phyloP scores from a whole-genome alignment of 1,139 yeast species.

The Lodderomyces elongisporus region DNA sequence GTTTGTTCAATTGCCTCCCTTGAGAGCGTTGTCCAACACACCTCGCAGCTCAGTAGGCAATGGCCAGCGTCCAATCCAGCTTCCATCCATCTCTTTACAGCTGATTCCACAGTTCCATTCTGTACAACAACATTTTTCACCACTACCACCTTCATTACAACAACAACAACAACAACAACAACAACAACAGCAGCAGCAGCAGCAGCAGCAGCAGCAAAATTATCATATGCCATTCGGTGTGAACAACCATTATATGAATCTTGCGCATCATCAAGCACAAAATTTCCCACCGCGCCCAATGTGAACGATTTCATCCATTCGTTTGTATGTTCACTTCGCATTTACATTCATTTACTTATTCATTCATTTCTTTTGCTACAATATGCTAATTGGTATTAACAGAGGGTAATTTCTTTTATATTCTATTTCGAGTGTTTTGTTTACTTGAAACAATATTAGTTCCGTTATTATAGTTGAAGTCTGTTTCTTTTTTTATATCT shows the following conservation, averaged over 20 bases:
- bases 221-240: background rate
- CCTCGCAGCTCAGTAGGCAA: background rate
- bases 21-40: constrained; percentile 1
- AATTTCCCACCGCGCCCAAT: too few species aligned
- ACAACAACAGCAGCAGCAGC: constrained; percentile 1
- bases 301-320: too few species aligned
- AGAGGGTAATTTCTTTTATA: too few species aligned
- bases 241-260: too few species aligned
- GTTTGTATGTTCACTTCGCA: too few species aligned
- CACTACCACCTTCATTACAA: background rate
- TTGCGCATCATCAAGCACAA: too few species aligned
- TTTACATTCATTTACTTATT: too few species aligned
- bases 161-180: constrained; percentile 1
- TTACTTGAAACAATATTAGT: too few species aligned
- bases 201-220: background rate
- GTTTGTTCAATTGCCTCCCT: constrained; percentile 3
- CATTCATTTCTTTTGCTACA: too few species aligned
- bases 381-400: too few species aligned
- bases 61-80: background rate
- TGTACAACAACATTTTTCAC: background rate
- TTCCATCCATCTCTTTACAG: background rate
- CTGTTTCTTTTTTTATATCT: background rate
- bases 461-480: too few species aligned
- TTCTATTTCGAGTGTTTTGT: too few species aligned
- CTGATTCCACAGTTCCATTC: background rate